Evolutionary conservation across 805 yeast species (phyloP), one percentile per base, ranked within the genome.

Genomic region (Wickerhamomyces bisporus): DNA sequence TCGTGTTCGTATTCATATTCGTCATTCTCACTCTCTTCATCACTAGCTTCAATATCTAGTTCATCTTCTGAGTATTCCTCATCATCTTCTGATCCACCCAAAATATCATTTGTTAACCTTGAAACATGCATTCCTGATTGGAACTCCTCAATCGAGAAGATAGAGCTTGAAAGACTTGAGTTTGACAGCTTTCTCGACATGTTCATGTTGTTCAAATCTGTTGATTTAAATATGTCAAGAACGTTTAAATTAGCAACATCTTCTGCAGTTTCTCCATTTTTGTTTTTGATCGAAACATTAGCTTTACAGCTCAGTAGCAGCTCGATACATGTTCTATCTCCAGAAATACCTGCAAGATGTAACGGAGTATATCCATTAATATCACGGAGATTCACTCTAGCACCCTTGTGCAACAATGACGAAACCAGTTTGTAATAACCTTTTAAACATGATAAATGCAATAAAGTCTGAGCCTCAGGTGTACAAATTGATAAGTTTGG

Each of bases 401-500:
- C 81, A 27, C 80, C 81, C 29, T 64, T 76, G 35, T 71, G 77
- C 4, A 89, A 64, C 52, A 93, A 69, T 20, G 79, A 79, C 18
- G 73, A 64, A 14, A 77, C 74, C 38, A 93, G 68, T 25, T 72
- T 69, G 30, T 64, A 58, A 51, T 86, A 85, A 16, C 91, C 91
- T 53, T 81, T 79, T 41, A 85, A 58, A 10, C 88, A 73, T 2
- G 98, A 88, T 44, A 93, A 68, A 61, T 93, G 98, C 36, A 93
- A 64, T 69, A 93, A 68, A 0, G 94, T 80, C 58, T 93, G 96
- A 13, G 96, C 95, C 54, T 86, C 86, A 21, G 62, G 46, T 42
- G 89, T 93, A 50, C 88, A 78, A 47, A 88, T 69, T 20, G 86
- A 87, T 79, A 93, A 76, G 54, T 87, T 86, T 16, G 91, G 86